Percentiles rank a stretch among this genome's conserved stretches.
Conservation (phyloP, 177 flowering plant genomes). For the Vitis hybrid region DNA sequence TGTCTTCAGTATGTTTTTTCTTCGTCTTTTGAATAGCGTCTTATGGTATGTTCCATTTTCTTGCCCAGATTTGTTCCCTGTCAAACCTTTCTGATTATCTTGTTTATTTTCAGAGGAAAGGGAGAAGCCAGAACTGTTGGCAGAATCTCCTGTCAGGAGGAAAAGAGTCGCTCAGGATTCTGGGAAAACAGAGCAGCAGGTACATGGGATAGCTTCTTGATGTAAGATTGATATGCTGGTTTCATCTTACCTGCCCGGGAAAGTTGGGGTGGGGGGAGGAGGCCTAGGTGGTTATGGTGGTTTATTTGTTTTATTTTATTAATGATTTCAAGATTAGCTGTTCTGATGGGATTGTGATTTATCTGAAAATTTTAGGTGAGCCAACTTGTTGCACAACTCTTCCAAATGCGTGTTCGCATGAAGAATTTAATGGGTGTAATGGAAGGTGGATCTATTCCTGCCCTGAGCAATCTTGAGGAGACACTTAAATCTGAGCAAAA, state of each 20-base stretch:
- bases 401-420: conserved; percentile 97
- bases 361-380: conserved; percentile 55
- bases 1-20: background rate
- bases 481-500: conserved; percentile 79
- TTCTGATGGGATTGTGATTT: background rate
- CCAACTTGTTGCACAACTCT: conserved; percentile 91
- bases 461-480: conserved; percentile 86
- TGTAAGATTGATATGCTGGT: background rate
- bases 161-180: conserved; percentile 86
- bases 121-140: conserved; percentile 88
- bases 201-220: conserved; percentile 10
- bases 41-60: background rate
- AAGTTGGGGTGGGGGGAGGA: background rate
- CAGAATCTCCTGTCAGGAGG: conserved; percentile 86
- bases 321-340: background rate
- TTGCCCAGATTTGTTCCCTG: background rate
- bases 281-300: too few relatives aligned
- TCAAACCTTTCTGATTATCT: conserved; percentile 3
- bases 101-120: conserved; percentile 74
- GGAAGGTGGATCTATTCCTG: conserved; percentile 96
- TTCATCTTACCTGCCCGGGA: conserved; percentile 1
- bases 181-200: conserved; percentile 94
- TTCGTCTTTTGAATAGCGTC: background rate
- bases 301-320: background rate
- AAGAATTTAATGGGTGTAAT: conserved; percentile 91